phyloP scores from a whole-genome alignment of 176 grass and related monocot species.

The Rhynchospora tenuis region DNA sequence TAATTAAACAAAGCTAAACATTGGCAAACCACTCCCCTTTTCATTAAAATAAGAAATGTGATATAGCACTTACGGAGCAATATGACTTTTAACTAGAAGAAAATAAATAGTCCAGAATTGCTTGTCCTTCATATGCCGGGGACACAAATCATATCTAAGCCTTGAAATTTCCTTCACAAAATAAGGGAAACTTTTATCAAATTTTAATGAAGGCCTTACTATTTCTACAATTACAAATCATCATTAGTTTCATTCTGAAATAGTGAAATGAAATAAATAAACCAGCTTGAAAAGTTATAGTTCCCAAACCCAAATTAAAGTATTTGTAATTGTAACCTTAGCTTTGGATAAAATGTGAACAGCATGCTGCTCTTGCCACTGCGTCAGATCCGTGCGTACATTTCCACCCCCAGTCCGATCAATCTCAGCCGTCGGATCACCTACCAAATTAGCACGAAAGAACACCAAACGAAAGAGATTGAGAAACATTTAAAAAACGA shows the following conservation, averaged over 20 bases:
- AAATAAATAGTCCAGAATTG: slow-evolving; percentile 90
- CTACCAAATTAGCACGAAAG: slow-evolving; percentile 8
- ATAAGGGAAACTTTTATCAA: neutral
- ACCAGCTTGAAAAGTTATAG: neutral
- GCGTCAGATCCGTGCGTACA: slow-evolving; percentile 8
- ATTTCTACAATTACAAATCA: neutral
- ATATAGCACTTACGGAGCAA: slow-evolving; percentile 52
- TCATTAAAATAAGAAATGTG: neutral
- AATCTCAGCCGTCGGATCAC: neutral
- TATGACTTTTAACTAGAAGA: slow-evolving; percentile 59
- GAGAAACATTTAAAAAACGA: neutral
- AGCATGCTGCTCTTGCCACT: slow-evolving; percentile 20
- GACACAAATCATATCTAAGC: slow-evolving; percentile 80
- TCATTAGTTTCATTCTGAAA: neutral
- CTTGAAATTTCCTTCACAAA: slow-evolving; percentile 63
- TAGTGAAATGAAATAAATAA: neutral
- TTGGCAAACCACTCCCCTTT: neutral
- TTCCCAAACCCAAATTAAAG: neutral
- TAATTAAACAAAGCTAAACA: neutral
- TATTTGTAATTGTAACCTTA: neutral
- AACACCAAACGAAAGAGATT: neutral
- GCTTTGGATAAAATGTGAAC: slow-evolving; percentile 9
- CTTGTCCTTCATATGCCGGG: slow-evolving; percentile 82
- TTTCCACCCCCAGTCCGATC: neutral
- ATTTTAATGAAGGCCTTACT: neutral